These are phyloP conservation scores for Phytophthora constricta DNA, from an alignment of 352 stramenopile genomes.

Conservation along the genomic window DNA sequence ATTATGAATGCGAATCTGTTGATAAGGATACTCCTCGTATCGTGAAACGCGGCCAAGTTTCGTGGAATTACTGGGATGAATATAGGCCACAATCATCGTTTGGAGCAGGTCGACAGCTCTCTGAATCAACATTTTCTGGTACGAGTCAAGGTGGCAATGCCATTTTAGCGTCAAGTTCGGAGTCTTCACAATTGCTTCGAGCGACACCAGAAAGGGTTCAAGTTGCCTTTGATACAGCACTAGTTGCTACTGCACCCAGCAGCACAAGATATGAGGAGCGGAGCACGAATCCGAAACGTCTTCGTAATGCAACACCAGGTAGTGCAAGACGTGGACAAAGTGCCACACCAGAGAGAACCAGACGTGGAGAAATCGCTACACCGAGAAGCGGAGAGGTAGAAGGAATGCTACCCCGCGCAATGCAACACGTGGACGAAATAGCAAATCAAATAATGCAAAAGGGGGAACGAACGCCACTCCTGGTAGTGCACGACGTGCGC, in stretches of 20 bases:
- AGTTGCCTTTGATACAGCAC: neutral
- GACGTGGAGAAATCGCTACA: too few relatives aligned
- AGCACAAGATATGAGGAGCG: neutral
- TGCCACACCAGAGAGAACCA: neutral
- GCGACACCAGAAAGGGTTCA: too few relatives aligned
- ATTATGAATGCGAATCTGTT: neutral
- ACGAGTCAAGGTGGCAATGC: too few relatives aligned
- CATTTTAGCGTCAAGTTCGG: too few relatives aligned
- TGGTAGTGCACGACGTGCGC: neutral
- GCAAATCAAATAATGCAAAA: too few relatives aligned
- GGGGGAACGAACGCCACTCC: neutral
- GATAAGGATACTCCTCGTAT: neutral
- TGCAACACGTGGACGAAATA: neutral
- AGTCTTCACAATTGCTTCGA: too few relatives aligned
- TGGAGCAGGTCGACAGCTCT: too few relatives aligned
- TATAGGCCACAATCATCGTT: neutral
- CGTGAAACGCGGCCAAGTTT: neutral
- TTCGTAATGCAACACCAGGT: neutral
- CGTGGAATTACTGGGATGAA: neutral
- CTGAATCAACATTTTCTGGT: too few relatives aligned
- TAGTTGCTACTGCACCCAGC: neutral
- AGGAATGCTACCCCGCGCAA: neutral
- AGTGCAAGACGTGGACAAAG: neutral
- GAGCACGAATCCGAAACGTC: neutral
- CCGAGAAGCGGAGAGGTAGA: too few relatives aligned